These are phyloP conservation scores for Suillus brevipes DNA, from an alignment of 768 basidiomycete genomes.

Conservation along the genomic window DNA sequence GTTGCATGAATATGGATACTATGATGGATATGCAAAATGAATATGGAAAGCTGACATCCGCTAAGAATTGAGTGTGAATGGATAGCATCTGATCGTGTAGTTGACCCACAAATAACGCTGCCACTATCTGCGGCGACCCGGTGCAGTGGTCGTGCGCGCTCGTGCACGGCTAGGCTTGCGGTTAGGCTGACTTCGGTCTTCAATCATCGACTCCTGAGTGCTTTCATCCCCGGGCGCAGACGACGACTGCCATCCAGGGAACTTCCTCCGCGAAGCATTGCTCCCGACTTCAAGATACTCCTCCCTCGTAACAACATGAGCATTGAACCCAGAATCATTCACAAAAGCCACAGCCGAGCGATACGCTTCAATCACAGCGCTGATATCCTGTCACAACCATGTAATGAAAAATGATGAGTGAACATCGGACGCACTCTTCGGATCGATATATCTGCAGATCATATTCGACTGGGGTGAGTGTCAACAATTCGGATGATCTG, in stretches of 20 bases:
- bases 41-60: neutral
- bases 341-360: conserved; percentile 60
- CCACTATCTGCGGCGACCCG: conserved; percentile 31
- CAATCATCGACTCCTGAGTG: conserved; percentile 17
- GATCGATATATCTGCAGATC: conserved; percentile 74
- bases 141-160: conserved; percentile 20
- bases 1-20: conserved; percentile 29
- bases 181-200: conserved; percentile 23
- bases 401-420: conserved; percentile 4
- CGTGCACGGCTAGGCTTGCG: conserved; percentile 31
- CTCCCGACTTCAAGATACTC: conserved; percentile 88
- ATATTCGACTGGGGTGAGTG: conserved; percentile 82
- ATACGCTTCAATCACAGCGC: conserved; percentile 69
- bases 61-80: neutral
- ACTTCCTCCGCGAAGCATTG: conserved; percentile 72
- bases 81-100: neutral
- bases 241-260: conserved; percentile 56
- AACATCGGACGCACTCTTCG: conserved; percentile 59
- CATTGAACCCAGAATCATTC: conserved; percentile 48
- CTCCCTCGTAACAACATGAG: conserved; percentile 66
- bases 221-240: conserved; percentile 20
- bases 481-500: conserved; percentile 72
- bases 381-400: conserved; percentile 29
- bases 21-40: conserved; percentile 27
- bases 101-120: neutral